Percentiles rank a stretch among this genome's conserved stretches.
These are phyloP conservation scores for Mycena epipterygia DNA, from an alignment of 768 basidiomycete species.

Conservation along the genomic window DNA sequence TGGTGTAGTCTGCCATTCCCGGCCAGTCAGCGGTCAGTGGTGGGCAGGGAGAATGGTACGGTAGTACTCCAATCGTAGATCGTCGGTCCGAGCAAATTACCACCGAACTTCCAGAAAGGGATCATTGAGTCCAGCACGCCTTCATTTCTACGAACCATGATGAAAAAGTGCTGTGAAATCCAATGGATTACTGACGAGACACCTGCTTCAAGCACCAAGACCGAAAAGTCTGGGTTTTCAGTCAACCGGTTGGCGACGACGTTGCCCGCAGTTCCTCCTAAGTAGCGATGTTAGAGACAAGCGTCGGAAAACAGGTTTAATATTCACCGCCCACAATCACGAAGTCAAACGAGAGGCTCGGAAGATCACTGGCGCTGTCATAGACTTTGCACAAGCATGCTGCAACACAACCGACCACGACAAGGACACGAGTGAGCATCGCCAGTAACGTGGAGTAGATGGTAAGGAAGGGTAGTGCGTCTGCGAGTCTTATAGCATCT, in stretches of 20 bases:
- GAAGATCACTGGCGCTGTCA: constrained; percentile 10
- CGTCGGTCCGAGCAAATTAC: constrained; percentile 6
- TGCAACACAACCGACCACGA: neutral
- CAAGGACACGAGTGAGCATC: constrained; percentile 11
- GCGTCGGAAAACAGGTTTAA: constrained; percentile 14
- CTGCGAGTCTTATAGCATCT: too few relatives aligned
- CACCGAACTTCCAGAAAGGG: constrained; percentile 15
- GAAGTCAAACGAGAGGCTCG: constrained; percentile 13
- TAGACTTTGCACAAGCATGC: constrained; percentile 10
- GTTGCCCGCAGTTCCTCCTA: constrained; percentile 15
- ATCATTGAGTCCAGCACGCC: constrained; percentile 12
- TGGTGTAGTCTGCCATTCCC: constrained; percentile 29
- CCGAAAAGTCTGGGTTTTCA: constrained; percentile 5
- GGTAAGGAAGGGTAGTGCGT: too few relatives aligned
- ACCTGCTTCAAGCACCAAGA: constrained; percentile 20
- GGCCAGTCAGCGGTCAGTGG: neutral
- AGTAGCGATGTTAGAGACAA: constrained; percentile 6
- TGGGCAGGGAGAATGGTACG: neutral
- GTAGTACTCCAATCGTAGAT: neutral
- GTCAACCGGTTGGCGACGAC: constrained; percentile 17
- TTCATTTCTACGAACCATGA: constrained; percentile 1
- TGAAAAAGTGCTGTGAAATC: neutral
- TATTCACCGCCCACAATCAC: constrained; percentile 18
- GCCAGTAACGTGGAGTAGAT: too few relatives aligned
- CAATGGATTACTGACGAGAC: constrained; percentile 11